Base-by-base conservation (phyloP, 176 grass and related monocot species). In the Oryza meyeriana region DNA sequence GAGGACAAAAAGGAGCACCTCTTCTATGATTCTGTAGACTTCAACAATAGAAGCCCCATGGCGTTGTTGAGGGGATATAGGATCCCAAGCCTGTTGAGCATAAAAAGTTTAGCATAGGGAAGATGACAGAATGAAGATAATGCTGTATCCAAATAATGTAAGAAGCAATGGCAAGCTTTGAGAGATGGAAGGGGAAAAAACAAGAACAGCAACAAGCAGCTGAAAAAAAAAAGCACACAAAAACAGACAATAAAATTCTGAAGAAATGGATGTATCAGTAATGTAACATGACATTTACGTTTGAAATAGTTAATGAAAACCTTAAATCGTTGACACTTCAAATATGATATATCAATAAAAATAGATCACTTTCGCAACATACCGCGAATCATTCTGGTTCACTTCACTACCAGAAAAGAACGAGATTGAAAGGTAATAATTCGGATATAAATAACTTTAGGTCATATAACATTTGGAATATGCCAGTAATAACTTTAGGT, bases 11-110 rank as follows among this genome's bases (percentile, higher is more conserved):
- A 82, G 26, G 55, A 70, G 62, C 76, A 99, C 96, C 93, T 95
- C 96, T 95, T 99, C 90, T 84, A 99, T 91, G 72, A 99, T 99
- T 87, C 93, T 95, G 69, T 93, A 99, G 64, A 99, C 91, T 91
- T 99, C 96, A 65, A 95, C 90, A 75, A 99, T 95, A 82, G 96
- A 99, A 86, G 33, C 87, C 35, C 88, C 93, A 90, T 99, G 96
- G 30, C 91, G 96, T 76, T 91, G 92, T 78, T 99, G 96, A 88
- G 89, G 91, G 64, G 96, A 99, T 95, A 99, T 99, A 76, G 96
- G 91, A 81, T 95, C 92, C 96, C 96, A 99, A 76, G 48, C 85
- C 96, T 99, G 87, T 63, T 27, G 25, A 79, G 47, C 22, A 72
- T 66, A 78, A 84, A 77, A 64, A 25, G 55, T 55, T 64, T 78